A percentile compares a stretch with the other conserved stretches of the same genome.
Conservation (phyloP, 2,329 filamentous ascomycete species). For the Xenoacremonium recifei region DNA sequence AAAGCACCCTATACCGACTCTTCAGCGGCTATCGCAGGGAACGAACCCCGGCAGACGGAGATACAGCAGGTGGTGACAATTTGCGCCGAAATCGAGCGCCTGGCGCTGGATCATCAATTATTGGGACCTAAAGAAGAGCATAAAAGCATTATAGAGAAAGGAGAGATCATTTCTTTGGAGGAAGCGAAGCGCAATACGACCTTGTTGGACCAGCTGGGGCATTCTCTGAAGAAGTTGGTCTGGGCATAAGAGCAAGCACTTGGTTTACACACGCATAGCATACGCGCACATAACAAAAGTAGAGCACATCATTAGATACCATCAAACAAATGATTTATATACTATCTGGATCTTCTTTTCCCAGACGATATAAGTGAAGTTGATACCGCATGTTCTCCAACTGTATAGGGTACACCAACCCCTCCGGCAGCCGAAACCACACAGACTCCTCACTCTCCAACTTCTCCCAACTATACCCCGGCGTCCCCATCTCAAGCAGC, state of each 20-base stretch:
- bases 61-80: slow-evolving; percentile 60
- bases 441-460: slow-evolving; percentile 71
- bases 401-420: slow-evolving; percentile 74
- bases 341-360: slow-evolving; percentile 6
- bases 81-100: slow-evolving; percentile 72
- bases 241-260: slow-evolving; percentile 74
- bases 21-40: slow-evolving; percentile 52
- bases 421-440: slow-evolving; percentile 76
- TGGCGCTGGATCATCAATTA: slow-evolving; percentile 52
- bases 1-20: slow-evolving; percentile 56
- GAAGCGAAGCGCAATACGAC: slow-evolving; percentile 88
- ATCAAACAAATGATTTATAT: slow-evolving; percentile 6
- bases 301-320: slow-evolving; percentile 19
- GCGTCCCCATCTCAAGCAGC: slow-evolving; percentile 50
- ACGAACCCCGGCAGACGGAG: slow-evolving; percentile 48
- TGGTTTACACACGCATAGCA: too few relatives aligned
- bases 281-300: slow-evolving; percentile 12
- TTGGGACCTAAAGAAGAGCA: slow-evolving; percentile 39
- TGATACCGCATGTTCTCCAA: slow-evolving; percentile 97
- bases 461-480: slow-evolving; percentile 64
- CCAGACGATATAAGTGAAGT: slow-evolving; percentile 71
- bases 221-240: slow-evolving; percentile 90
- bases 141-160: slow-evolving; percentile 51
- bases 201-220: slow-evolving; percentile 80
- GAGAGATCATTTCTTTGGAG: slow-evolving; percentile 76